phyloP scores from a whole-genome alignment of 2,329 filamentous ascomycete genomes.

The Colletotrichum acutatum region DNA sequence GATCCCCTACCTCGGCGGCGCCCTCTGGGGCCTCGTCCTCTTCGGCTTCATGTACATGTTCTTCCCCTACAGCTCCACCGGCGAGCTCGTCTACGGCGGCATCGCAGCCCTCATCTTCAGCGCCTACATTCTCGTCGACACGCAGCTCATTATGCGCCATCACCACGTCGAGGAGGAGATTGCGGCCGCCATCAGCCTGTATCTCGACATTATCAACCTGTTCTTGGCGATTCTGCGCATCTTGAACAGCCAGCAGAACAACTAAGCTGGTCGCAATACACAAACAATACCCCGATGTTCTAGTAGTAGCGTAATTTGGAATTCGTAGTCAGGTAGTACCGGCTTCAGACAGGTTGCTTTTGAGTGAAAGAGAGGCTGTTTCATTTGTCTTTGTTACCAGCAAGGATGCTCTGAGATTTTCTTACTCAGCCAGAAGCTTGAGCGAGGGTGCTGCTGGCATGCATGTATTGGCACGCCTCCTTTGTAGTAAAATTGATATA shows the following conservation, averaged over 20 bases:
- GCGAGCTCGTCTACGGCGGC: constrained; percentile 88
- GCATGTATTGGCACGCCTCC: not conserved
- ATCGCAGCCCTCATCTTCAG: constrained; percentile 89
- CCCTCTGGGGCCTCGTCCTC: constrained; percentile 87
- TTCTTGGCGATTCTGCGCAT: constrained; percentile 97
- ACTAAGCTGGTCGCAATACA: constrained; percentile 62
- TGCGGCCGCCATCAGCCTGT: constrained; percentile 91
- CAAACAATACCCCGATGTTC: not conserved
- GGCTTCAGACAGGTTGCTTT: not conserved
- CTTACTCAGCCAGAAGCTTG: not conserved
- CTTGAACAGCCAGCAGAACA: constrained; percentile 94
- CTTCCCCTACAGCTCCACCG: constrained; percentile 83
- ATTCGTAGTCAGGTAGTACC: not conserved
- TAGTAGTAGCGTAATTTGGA: not conserved
- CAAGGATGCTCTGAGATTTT: not conserved
- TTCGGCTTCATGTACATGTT: constrained; percentile 95
- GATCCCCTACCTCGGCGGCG: constrained; percentile 95
- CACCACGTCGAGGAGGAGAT: constrained; percentile 99
- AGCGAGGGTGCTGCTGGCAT: not conserved
- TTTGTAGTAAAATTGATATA: not conserved
- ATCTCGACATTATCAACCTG: constrained; percentile 96
- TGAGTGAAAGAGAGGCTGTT: no score
- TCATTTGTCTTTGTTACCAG: not conserved
- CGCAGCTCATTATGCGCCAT: constrained; percentile 93
- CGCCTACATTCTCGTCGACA: constrained; percentile 95